These are phyloP conservation scores for Przewalskia tangutica DNA, from an alignment of 257 asterid genomes.

Conservation along the genomic window DNA sequence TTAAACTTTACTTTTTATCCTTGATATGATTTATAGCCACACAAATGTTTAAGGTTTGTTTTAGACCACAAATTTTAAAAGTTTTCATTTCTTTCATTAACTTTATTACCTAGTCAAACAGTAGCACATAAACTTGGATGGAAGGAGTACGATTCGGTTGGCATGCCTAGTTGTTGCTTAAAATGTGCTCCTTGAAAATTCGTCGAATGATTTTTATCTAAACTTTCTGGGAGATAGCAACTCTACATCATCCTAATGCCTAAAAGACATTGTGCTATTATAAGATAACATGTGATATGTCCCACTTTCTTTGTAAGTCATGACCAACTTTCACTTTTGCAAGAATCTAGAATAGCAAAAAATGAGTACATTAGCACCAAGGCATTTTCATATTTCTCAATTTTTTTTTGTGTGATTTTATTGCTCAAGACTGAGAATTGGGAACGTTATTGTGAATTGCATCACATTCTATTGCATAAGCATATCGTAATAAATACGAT, in stretches of 20 bases:
- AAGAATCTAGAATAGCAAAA: not conserved
- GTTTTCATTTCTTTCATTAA: too few species aligned
- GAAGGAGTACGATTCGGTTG: not conserved
- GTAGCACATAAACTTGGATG: too few species aligned
- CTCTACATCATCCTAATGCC: not conserved
- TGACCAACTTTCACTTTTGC: not conserved
- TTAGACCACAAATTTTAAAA: too few species aligned
- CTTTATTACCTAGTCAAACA: too few species aligned
- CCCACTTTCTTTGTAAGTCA: not conserved
- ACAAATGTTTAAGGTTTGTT: too few species aligned
- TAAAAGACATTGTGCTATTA: not conserved
- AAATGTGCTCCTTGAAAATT: not conserved
- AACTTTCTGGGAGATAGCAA: not conserved
- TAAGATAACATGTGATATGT: not conserved
- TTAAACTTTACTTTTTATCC: too few species aligned
- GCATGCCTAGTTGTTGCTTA: not conserved
- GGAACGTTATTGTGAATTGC: not conserved
- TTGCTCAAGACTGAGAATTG: not conserved
- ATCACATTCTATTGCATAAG: too few species aligned
- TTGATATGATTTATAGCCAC: too few species aligned
- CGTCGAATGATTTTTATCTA: not conserved
- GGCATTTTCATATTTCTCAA: not conserved
- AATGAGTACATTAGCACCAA: not conserved
- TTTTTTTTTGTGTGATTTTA: not conserved
- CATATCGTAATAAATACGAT: not conserved